Evolutionary conservation across 768 basidiomycete genomes (phyloP), one percentile per base, ranked within the genome.

Genomic region (Pulveroboletus frians): DNA sequence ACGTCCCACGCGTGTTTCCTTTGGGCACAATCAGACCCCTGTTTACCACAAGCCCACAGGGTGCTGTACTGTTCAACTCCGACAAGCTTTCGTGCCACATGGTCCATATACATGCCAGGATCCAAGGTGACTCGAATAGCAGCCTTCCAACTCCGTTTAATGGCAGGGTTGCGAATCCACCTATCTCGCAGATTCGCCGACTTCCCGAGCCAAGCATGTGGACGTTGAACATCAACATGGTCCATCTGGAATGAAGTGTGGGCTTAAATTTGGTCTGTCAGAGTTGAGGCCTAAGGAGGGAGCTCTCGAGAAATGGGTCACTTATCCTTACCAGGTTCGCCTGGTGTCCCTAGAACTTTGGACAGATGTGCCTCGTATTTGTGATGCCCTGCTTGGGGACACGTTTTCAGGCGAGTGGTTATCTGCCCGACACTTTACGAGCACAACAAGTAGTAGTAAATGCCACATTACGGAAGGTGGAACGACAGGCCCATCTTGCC

Each of bases 131-230:
- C 46, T 35, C 9, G 11, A 31, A 30, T 9, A 4, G 29, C 29
- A 30, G 29, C 11, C 29, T 9, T 30, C 29, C 9, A 30, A 11
- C 11, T 30, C 11, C 29, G 29, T 30, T 11, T 11, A 30, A 9
- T 30, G 29, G 10, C 11, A 30, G 11, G 29, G 9, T 30, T 26
- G 23, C 23, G 23, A 26, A 26, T 26, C 23, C 5, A 26, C 23
- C 23, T 26, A 26, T 6, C 23, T 4, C 4, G 23, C 23, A 26
- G 23, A 26, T 26, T 26, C 59, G 80, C 77, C 1, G 70, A 75
- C 17, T 63, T 72, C 68, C 81, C 43, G 81, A 83, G 47, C 58
- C 84, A 15, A 76, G 80, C 54, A 73, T 79, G 17, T 81, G 82
- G 83, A 77, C 75, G 3, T 76, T 76, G 1, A 64, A 73, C 0